A percentile compares a stretch with the other conserved stretches of the same genome.
These are phyloP conservation scores for Rosa multiflora DNA, from an alignment of 306 rosid genomes.

Conservation along the genomic window DNA sequence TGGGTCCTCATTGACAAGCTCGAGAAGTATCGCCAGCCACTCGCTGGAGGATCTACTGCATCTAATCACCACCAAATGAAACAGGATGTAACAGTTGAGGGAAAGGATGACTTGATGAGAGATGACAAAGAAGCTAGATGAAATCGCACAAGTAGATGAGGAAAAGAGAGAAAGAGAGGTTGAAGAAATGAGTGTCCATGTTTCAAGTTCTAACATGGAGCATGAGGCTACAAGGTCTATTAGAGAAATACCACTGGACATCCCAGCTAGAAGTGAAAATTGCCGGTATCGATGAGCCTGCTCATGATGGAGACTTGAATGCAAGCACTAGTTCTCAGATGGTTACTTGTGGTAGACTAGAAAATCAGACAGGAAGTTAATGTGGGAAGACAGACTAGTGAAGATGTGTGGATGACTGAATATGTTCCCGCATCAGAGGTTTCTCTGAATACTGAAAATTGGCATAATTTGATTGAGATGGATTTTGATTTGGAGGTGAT, in stretches of 20 bases:
- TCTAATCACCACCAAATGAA: neutral
- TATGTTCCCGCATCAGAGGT: constrained; percentile 14
- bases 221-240: neutral
- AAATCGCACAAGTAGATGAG: constrained; percentile 9
- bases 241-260: constrained; percentile 17
- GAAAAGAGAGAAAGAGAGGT: constrained; percentile 7
- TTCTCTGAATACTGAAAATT: constrained; percentile 14
- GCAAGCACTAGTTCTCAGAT: neutral
- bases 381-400: constrained; percentile 28
- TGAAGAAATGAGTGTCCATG: constrained; percentile 23
- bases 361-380: constrained; percentile 25
- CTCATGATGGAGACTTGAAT: constrained; percentile 11
- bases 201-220: constrained; percentile 16
- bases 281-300: constrained; percentile 18
- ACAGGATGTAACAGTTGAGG: constrained; percentile 16
- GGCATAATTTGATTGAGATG: constrained; percentile 35
- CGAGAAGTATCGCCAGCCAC: no score
- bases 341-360: constrained; percentile 19
- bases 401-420: constrained; percentile 18
- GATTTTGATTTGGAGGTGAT: constrained; percentile 45
- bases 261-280: constrained; percentile 19
- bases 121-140: constrained; percentile 8
- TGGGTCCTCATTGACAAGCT: no score
- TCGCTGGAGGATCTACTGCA: no score
- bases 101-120: constrained; percentile 13